Base-by-base conservation (phyloP, 257 asterid genomes). In the Datura wrightii region DNA sequence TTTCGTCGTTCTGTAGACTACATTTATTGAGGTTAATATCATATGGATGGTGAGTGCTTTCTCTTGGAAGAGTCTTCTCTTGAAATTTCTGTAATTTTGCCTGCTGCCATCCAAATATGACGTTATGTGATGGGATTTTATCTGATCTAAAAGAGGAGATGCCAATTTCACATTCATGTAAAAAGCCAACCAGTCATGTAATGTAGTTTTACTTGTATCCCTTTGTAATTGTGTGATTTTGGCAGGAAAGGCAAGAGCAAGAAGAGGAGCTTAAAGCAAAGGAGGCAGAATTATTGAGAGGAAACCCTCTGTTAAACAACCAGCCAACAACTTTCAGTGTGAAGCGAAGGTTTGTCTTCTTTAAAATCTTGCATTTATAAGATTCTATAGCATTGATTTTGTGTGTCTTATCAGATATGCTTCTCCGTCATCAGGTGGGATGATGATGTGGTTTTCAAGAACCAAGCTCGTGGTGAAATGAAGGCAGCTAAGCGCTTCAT, bases 391-490 rank as follows among this genome's bases (percentile, higher is more conserved):
- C 7, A 24, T 2, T 18, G 15, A 0, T 6, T 48, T 13, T 24
- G 19, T 6, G 7, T 0, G 19, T 24, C 24, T 19, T 8, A 74
- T 48, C 24, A 14, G 10, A 24, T 42, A 41, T n/a, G 44, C 8
- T 74, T 11, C 52, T 60, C 58, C 60, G 8, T 85, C 8, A 84
- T 74, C 89, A 96, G 97, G 91, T 97, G 98, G 99, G 98, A 97
- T 71, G 99, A 95, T 90, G 98, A 97, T 85, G 99, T 97, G 85
- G 98, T 97, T 74, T 97, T 97, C 90, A 95, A 97, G 94, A 97
- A 97, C 88, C 99, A 97, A 88, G 92, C 98, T 76, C 95, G 99
- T 11, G 98, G 98, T 15, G 98, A 94, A 89, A 86, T 88, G 18
- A 97, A 95, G 89, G 82, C 86, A 1, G 82, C 95, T 1, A 97